Base-by-base conservation (phyloP, 352 stramenopile species). In the Elongisporangium senticosum region DNA sequence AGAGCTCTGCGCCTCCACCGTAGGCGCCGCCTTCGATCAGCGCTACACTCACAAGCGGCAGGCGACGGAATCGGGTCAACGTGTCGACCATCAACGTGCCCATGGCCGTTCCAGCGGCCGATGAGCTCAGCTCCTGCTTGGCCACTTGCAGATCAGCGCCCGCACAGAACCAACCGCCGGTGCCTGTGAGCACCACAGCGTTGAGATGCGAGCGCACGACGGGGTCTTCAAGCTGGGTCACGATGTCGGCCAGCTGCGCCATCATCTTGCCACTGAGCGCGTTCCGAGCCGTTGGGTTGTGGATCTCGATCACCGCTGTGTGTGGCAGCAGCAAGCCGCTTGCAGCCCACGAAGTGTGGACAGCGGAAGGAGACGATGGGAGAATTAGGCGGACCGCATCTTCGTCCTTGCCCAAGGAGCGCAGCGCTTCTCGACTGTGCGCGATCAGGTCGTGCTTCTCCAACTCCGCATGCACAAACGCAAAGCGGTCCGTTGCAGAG, bases 261-360 rank as follows among this genome's bases (percentile, higher is more conserved):
- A 96, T 96, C 86, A 96, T 96, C 21, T 81, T 89, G 37, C 86
- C 88, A 53, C 77, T 93, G 33, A 96, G 65, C 13, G 86, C 81
- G 52, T 93, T 93, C 43, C 82, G 66, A 6, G 75, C 78, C 11
- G 74, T 67, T 39, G 79, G 75, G 58, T 89, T 93, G 62, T 86
- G 69, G 59, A 93, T 74, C 63, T 90, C 77, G 13, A 93, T n/a
- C 24, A 88, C 63, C 4, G 79, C 79, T 24, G 71, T 86, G 50
- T 79, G 77, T 7, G 64, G 33, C 11, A 92, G 63, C 2, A 56
- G 24, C 10, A 62, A 57, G 15, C 74, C 57, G 11, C 57, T 61
- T 0, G 54, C n/a, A 2, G 62, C 61, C 4, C 71, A 61, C 26
- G 49, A 24, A 3, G 62, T 47, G 4, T 65, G 19, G 4, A 40